These are phyloP conservation scores for Kwoniella sp. DNA, from an alignment of 768 basidiomycete species.

Conservation along the genomic window DNA sequence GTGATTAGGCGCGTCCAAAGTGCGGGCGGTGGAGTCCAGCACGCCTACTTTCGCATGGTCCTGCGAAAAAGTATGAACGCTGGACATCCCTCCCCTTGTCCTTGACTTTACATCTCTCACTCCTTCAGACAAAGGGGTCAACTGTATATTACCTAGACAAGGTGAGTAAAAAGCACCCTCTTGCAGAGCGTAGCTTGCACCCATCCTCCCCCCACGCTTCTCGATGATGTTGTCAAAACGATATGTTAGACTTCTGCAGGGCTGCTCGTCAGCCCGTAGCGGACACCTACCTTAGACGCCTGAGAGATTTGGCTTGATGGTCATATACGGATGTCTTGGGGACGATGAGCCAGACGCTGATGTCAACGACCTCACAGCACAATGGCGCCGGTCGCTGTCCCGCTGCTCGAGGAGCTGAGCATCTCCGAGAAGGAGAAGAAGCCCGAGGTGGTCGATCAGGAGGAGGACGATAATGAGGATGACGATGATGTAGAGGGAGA, in stretches of 20 bases:
- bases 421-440: conserved; percentile 15
- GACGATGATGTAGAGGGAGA: conserved; percentile 24
- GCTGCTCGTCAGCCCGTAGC: conserved; percentile 11
- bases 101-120: no score
- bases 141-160: no score
- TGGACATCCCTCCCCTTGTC: no score
- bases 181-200: no score
- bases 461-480: conserved; percentile 18
- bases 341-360: background rate
- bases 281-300: conserved; percentile 20
- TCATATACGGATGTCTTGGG: background rate
- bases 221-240: conserved; percentile 35
- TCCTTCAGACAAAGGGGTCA: no score
- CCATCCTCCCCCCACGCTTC: background rate
- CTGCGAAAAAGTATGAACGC: no score
- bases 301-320: conserved; percentile 16
- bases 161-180: no score
- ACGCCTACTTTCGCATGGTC: no score
- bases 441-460: conserved; percentile 1
- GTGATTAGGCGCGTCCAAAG: no score
- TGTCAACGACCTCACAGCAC: background rate
- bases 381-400: conserved; percentile 16
- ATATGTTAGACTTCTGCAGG: conserved; percentile 48
- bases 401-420: conserved; percentile 14
- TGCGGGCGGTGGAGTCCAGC: no score